These are phyloP conservation scores for Podospora sp. DNA, from an alignment of 495 filamentous ascomycete species.

Conservation along the genomic window DNA sequence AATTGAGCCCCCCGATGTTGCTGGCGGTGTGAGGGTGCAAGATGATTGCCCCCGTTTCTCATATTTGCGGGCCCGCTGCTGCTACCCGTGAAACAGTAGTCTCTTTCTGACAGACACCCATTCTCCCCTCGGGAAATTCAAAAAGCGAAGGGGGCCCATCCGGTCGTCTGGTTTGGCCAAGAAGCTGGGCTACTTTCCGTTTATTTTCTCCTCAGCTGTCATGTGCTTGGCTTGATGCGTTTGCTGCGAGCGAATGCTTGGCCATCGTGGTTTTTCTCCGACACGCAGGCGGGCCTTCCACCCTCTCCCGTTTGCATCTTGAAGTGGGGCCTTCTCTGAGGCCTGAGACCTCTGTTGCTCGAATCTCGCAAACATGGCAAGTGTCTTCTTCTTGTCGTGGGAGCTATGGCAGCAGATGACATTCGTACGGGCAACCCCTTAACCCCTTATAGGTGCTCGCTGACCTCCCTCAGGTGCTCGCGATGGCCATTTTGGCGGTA, in stretches of 20 bases:
- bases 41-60: constrained; percentile 10
- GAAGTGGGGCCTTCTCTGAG: neutral
- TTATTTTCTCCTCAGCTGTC: neutral
- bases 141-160: constrained; percentile 16
- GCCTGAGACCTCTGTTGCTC: neutral
- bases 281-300: neutral
- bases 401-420: constrained; percentile 88
- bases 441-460: constrained; percentile 14
- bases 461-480: constrained; percentile 46
- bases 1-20: neutral
- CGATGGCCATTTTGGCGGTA: constrained; percentile 52
- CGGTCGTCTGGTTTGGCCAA: constrained; percentile 12
- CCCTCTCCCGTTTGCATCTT: constrained; percentile 5
- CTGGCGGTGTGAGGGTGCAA: neutral
- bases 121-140: constrained; percentile 13
- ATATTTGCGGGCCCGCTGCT: constrained; percentile 19
- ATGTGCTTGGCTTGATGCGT: neutral
- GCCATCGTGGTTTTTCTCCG: neutral
- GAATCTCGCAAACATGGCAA: constrained; percentile 25
- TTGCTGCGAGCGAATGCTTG: neutral
- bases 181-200: constrained; percentile 12
- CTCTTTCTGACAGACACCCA: constrained; percentile 7
- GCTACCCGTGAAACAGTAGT: constrained; percentile 29
- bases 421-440: constrained; percentile 63
- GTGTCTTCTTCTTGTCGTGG: constrained; percentile 75